Percentiles rank a stretch among this genome's conserved stretches.
These are phyloP conservation scores for Mortierella claussenii DNA, from an alignment of 192 early-diverging fungal species.

Conservation along the genomic window DNA sequence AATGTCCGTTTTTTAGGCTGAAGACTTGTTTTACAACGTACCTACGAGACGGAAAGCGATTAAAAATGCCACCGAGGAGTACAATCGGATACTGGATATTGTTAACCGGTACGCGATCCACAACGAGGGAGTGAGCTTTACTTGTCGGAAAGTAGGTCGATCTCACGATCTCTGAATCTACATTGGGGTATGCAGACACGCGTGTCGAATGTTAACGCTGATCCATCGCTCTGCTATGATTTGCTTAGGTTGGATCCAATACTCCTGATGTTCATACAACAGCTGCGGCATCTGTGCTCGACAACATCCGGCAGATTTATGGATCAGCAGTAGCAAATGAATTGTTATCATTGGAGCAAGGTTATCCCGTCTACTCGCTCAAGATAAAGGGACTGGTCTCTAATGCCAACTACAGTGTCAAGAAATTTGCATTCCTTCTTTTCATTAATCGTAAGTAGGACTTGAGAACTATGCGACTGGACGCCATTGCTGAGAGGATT, in stretches of 20 bases:
- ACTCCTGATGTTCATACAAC: conserved; percentile 85
- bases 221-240: not conserved
- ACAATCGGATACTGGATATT: conserved; percentile 90
- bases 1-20: conserved; percentile 64
- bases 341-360: conserved; percentile 71
- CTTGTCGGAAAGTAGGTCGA: conserved; percentile 84
- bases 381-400: conserved; percentile 84
- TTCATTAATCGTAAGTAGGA: conserved; percentile 96
- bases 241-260: conserved; percentile 67
- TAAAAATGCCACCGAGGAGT: conserved; percentile 88
- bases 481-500: no score
- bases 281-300: conserved; percentile 65
- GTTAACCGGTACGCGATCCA: conserved; percentile 95
- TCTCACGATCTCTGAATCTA: no score
- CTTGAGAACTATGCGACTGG: no score
- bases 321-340: conserved; percentile 84
- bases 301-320: conserved; percentile 88
- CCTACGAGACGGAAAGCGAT: conserved; percentile 86
- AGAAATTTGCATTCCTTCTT: conserved; percentile 85
- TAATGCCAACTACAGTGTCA: conserved; percentile 89
- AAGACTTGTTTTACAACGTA: conserved; percentile 97
- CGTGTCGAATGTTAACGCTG: not conserved
- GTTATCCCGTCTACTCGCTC: conserved; percentile 62
- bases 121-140: conserved; percentile 84
- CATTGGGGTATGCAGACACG: no score